Conservation (phyloP, 768 basidiomycete genomes). For the Suillus brevipes region DNA sequence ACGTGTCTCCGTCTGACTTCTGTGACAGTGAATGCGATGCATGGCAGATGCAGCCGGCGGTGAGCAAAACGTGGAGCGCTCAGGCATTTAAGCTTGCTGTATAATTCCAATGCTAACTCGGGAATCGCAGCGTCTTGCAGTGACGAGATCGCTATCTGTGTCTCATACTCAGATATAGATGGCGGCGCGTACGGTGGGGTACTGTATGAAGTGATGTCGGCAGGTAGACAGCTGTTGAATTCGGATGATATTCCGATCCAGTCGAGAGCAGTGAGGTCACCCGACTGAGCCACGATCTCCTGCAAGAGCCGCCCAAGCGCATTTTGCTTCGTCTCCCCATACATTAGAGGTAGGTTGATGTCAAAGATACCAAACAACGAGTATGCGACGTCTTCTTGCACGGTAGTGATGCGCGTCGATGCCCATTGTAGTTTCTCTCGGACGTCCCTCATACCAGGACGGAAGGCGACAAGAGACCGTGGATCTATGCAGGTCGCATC, state of each 20-base stretch:
- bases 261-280: neutral
- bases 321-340: neutral
- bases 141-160: neutral
- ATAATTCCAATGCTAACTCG: neutral
- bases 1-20: neutral
- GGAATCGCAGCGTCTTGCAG: neutral
- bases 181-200: neutral
- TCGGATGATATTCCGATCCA: neutral
- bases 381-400: neutral
- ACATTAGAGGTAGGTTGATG: neutral
- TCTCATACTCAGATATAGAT: neutral
- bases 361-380: conserved; percentile 3
- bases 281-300: neutral
- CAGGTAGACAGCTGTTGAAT: neutral
- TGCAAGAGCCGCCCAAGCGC: neutral
- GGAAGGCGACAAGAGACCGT: neutral
- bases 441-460: neutral
- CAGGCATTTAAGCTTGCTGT: neutral
- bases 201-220: neutral
- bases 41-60: neutral
- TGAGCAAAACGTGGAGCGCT: neutral
- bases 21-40: neutral
- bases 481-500: neutral
- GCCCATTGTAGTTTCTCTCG: neutral
- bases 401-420: neutral